These are phyloP conservation scores for Citrus hindsii DNA, from an alignment of 345 rosid species.

Conservation along the genomic window DNA sequence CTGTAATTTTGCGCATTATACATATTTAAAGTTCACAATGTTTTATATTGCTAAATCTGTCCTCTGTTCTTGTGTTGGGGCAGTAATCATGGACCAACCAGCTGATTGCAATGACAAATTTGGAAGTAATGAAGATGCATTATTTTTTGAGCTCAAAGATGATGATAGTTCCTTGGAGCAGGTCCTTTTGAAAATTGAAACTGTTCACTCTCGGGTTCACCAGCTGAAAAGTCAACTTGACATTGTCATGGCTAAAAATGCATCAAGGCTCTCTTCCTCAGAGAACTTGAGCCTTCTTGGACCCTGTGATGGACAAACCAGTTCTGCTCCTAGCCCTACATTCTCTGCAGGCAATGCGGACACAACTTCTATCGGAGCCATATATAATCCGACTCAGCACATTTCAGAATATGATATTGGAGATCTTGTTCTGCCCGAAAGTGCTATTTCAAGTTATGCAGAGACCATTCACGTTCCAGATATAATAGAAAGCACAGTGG, in stretches of 20 bases:
- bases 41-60: slow-evolving; percentile 4
- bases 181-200: slow-evolving; percentile 69
- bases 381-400: slow-evolving; percentile 42
- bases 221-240: slow-evolving; percentile 67
- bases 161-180: slow-evolving; percentile 53
- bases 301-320: slow-evolving; percentile 57
- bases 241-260: slow-evolving; percentile 57
- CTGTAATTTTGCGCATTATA: neutral
- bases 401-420: slow-evolving; percentile 49
- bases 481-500: slow-evolving; percentile 88
- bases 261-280: slow-evolving; percentile 76
- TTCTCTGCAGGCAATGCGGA: slow-evolving; percentile 74
- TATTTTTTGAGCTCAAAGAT: slow-evolving; percentile 43
- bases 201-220: slow-evolving; percentile 52
- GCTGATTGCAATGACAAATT: slow-evolving; percentile 32
- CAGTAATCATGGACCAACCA: slow-evolving; percentile 41
- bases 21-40: neutral
- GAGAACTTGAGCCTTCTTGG: slow-evolving; percentile 88
- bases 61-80: slow-evolving; percentile 16
- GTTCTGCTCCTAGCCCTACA: slow-evolving; percentile 83
- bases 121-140: slow-evolving; percentile 31
- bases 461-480: slow-evolving; percentile 81
- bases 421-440: slow-evolving; percentile 61
- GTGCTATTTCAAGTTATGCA: slow-evolving; percentile 58
- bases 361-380: slow-evolving; percentile 47